Percentiles rank a stretch among this genome's conserved stretches.
These are phyloP conservation scores for Candida succiphila DNA, from an alignment of 805 yeast genomes.

Conservation along the genomic window DNA sequence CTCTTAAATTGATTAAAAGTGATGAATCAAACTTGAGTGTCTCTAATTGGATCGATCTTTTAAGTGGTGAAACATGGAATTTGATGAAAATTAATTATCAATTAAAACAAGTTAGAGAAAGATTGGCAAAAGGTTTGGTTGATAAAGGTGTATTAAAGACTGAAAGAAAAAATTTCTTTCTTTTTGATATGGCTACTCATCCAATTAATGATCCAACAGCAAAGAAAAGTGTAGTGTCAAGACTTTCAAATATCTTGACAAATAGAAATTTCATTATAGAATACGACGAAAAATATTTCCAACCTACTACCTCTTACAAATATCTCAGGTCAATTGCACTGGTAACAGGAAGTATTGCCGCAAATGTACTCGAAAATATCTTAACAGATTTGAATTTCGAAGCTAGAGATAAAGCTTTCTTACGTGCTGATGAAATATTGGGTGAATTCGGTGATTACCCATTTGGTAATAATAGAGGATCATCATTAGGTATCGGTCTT, in stretches of 20 bases:
- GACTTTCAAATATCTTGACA: conserved; percentile 63
- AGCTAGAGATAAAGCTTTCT: conserved; percentile 83
- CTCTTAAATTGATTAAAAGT: conserved; percentile 78
- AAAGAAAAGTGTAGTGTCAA: conserved; percentile 68
- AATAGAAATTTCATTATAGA: conserved; percentile 56
- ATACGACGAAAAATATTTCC: conserved; percentile 53
- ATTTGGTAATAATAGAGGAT: conserved; percentile 45
- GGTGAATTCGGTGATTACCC: conserved; percentile 81
- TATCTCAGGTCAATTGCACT: conserved; percentile 71
- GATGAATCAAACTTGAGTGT: conserved; percentile 75
- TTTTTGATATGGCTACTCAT: conserved; percentile 98
- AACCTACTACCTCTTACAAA: conserved; percentile 56
- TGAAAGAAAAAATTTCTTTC: conserved; percentile 85
- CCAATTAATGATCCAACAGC: conserved; percentile 83
- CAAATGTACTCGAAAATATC: conserved; percentile 90
- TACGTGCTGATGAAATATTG: conserved; percentile 87
- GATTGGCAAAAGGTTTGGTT: conserved; percentile 92
- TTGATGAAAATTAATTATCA: conserved; percentile 89
- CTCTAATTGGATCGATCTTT: conserved; percentile 85
- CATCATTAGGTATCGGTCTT: conserved; percentile 61
- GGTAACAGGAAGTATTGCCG: conserved; percentile 88
- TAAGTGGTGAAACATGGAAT: conserved; percentile 97
- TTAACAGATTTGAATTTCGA: conserved; percentile 70
- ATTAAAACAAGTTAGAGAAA: conserved; percentile 92
- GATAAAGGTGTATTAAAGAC: conserved; percentile 96